These are phyloP conservation scores for Nyssa sinensis DNA, from an alignment of 148 eudicot species.

Conservation along the genomic window DNA sequence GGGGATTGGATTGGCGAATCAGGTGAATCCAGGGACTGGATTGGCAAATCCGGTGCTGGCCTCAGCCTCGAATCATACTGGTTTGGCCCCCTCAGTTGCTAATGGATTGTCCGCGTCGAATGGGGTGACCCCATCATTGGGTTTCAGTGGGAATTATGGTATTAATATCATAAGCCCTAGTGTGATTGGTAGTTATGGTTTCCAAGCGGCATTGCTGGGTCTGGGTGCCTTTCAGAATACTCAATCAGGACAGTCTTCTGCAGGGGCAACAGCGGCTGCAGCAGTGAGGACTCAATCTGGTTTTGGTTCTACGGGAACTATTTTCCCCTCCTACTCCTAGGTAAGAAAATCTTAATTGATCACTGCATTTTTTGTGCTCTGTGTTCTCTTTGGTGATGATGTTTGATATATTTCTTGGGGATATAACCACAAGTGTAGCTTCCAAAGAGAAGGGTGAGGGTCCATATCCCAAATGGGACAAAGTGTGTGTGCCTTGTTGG, in stretches of 20 bases:
- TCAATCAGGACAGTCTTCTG: constrained; percentile 35
- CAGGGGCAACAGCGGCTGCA: constrained; percentile 17
- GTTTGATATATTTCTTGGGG: too few species aligned
- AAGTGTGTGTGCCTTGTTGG: too few species aligned
- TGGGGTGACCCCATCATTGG: constrained; percentile 12
- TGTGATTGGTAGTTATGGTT: constrained; percentile 35
- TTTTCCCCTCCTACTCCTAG: constrained; percentile 31
- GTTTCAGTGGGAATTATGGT: constrained; percentile 37
- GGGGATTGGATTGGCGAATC: constrained; percentile 30
- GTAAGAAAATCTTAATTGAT: constrained; percentile 8
- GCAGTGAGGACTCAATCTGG: constrained; percentile 27
- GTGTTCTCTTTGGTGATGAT: neutral
- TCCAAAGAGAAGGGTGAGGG: too few species aligned
- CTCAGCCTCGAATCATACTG: constrained; percentile 22
- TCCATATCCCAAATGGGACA: too few species aligned
- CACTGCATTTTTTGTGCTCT: neutral
- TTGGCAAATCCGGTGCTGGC: constrained; percentile 25
- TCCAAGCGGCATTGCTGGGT: constrained; percentile 41
- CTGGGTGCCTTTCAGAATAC: constrained; percentile 34
- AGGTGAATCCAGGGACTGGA: too few species aligned
- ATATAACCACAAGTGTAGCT: too few species aligned
- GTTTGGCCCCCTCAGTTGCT: neutral
- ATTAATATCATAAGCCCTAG: constrained; percentile 31
- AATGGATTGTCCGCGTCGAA: constrained; percentile 19
- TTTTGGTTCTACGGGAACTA: constrained; percentile 21